Evolutionary conservation across 2,329 filamentous ascomycete species (phyloP), one percentile per base, ranked within the genome.

Genomic region (Aspergillus ustus): DNA sequence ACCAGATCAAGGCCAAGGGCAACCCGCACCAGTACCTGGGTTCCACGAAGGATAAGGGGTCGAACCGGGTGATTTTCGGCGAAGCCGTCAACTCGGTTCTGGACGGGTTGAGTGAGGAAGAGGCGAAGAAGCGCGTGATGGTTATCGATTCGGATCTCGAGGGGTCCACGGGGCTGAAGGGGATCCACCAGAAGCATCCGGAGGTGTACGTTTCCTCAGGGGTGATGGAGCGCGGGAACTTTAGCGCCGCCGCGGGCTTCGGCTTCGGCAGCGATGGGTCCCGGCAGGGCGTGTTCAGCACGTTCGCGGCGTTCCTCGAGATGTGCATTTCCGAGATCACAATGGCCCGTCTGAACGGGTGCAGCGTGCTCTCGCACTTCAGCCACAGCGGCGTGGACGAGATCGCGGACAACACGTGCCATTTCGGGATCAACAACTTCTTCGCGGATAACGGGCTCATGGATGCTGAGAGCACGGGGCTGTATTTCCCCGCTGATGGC

Each of bases 341-440:
- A 43, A 78, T 78, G 76, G 76, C 76, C 3, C 71, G 76, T 17
- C 55, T 78, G 62, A 78, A 78, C 66, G 63, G 66, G 55, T 76
- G 73, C 49, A 75, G 70, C 53, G 76, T 78, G 15, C 66, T 78
- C 4, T 77, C 73, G 0, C 76, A 78, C 62, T 78, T 78, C 63
- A 78, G 75, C 1, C 76, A 78, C 66, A 75, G 72, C 8, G 76
- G 76, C 37, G 73, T 78, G 2, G 76, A 78, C 45, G 76, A 78
- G 62, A 78, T 78, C 69, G 76, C 76, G 15, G 76, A 78, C 59
- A 78, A 78, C 63, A 78, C 76, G 1, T 78, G 76, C 67, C 76
- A 78, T 65, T 78, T 78, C 59, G 76, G 76, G 5, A 63, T 78
- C 61, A 78, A 78, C 69, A 72, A 75, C 44, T 77, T 78, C 70